phyloP scores from a whole-genome alignment of 495 filamentous ascomycete genomes.

The Daldinia caldariorum region DNA sequence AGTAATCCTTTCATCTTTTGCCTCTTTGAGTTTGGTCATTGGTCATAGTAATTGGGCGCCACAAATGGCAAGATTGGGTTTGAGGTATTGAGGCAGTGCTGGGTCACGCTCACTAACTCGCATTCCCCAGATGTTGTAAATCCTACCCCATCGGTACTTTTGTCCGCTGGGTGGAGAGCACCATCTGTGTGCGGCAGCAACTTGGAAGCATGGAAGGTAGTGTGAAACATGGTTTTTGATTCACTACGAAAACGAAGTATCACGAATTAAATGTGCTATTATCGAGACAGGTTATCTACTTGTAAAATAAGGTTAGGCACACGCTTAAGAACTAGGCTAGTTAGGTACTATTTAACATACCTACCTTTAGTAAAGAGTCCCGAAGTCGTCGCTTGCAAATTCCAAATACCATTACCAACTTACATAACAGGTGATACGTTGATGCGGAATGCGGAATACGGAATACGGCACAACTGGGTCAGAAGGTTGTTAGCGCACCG shows the following conservation, averaged over 20 bases:
- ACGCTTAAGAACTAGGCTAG: no score
- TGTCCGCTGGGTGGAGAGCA: no score
- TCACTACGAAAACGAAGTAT: no score
- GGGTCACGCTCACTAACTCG: constrained; percentile 20
- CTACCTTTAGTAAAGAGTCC: no score
- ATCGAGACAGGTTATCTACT: no score
- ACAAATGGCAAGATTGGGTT: constrained; percentile 15
- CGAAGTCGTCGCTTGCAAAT: neutral
- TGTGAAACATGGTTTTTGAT: no score
- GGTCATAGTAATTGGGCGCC: constrained; percentile 22
- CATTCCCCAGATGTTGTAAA: constrained; percentile 12
- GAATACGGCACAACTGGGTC: neutral
- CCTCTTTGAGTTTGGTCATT: neutral
- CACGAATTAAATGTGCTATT: no score
- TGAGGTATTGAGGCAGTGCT: constrained; percentile 39
- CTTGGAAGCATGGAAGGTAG: no score
- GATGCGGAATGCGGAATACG: constrained; percentile 7
- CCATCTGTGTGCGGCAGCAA: no score
- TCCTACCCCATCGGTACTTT: neutral
- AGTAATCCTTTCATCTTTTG: constrained; percentile 14
- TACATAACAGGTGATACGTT: neutral
- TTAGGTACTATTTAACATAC: no score
- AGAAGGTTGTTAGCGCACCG: no score
- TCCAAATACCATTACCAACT: neutral
- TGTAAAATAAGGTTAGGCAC: no score